phyloP scores from a whole-genome alignment of 2,329 filamentous ascomycete species.

The Trichoderma sp. region DNA sequence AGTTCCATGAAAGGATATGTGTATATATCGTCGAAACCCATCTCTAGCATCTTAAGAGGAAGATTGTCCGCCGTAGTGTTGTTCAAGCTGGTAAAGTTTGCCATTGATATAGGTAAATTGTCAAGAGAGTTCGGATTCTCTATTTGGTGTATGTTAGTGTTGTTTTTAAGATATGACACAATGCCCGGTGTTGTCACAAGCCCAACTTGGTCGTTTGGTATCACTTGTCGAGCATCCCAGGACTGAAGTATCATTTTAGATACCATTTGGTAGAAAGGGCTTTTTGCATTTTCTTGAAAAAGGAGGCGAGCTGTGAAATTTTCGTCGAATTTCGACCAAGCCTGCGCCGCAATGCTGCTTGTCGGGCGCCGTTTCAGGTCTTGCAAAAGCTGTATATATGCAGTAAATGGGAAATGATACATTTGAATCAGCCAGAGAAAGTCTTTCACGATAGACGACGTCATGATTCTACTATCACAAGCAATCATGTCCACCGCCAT shows the following conservation, averaged over 20 bases:
- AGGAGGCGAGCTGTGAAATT: constrained; percentile 32
- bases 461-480: constrained; percentile 18
- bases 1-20: neutral
- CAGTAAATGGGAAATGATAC: constrained; percentile 42
- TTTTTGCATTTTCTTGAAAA: neutral
- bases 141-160: neutral
- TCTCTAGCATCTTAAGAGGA: neutral
- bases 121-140: neutral
- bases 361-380: constrained; percentile 33
- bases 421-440: constrained; percentile 41
- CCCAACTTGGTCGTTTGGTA: neutral
- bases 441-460: constrained; percentile 33
- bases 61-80: neutral
- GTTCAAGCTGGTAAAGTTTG: neutral
- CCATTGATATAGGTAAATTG: neutral
- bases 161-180: neutral
- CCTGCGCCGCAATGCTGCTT: constrained; percentile 29
- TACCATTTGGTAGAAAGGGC: neutral
- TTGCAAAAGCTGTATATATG: constrained; percentile 43
- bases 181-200: neutral
- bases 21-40: neutral
- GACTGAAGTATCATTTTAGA: neutral
- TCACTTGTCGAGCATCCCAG: neutral
- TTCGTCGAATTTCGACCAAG: constrained; percentile 37
- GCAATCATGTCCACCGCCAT: neutral